Evolutionary conservation across 75 land plant genomes (phyloP), one percentile per base, ranked within the genome.

Genomic region (Chamaecyparis obtusa): DNA sequence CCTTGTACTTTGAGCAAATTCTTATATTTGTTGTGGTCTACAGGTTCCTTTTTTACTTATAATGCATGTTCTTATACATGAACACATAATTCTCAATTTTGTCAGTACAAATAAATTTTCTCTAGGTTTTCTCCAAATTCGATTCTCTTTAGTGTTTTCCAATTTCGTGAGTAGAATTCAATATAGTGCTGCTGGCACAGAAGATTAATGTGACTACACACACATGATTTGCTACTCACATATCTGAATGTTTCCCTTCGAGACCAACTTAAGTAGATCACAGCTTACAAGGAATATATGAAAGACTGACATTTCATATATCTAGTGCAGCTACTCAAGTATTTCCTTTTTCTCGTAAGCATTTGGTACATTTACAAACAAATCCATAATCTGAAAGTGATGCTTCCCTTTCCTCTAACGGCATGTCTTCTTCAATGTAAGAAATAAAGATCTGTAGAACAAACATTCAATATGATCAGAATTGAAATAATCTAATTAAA

Each of bases 361-460:
- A 98, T 83, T 88, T 96, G 72, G 87, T 54, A 87, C 99, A 98
- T 75, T 64, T 87, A 85, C 99, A 98, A 80, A 48, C 77, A 84
- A 98, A 97, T 30, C 95, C 96, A 89, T 98, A 98, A 86, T 98
- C 99, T 85, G 93, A 93, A 83, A 98, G 97, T 51, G 87, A 69
- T 57, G 94, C 92, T 77, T 90, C 93, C 78, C 99, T 92, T 87
- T 97, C 99, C 21, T 94, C 94, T 64, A 86, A 93, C 5, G 94
- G 88, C 30, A 91, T 88, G 57, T 95, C 95, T 85, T 98, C 99
- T 60, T 98, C 95, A 83, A 98, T 95, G 80, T 97, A 98, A 82
- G 99, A 97, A 41, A 97, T 95, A 3, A 94, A 93, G 10, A 98
- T 90, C 99, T 98, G 99, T 30, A 86, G 82, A 16, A 85, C 72